phyloP scores from a whole-genome alignment of 331 rosid species.

The Quercus phellos region DNA sequence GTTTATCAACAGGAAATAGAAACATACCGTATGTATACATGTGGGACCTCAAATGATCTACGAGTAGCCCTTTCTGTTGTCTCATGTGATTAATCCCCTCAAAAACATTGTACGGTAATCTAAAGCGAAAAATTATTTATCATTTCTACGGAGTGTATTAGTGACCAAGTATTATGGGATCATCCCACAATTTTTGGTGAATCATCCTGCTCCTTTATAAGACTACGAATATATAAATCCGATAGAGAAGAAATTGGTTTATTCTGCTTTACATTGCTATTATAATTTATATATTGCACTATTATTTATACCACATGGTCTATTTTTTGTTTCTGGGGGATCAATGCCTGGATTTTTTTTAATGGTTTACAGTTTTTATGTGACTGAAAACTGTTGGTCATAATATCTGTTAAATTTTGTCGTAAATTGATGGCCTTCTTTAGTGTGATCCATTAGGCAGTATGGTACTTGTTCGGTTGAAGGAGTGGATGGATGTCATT shows the following conservation, averaged over 20 bases:
- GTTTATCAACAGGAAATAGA: constrained; percentile 58
- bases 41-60: constrained; percentile 86
- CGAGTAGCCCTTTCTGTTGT: constrained; percentile 82
- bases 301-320: background rate
- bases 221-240: background rate
- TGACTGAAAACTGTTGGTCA: background rate
- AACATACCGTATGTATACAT: constrained; percentile 79
- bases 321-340: background rate
- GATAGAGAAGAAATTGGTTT: background rate
- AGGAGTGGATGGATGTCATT: background rate
- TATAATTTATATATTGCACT: background rate
- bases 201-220: background rate
- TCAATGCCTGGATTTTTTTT: background rate
- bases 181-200: no score
- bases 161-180: background rate
- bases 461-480: no score
- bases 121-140: background rate
- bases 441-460: no score
- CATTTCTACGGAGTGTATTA: background rate
- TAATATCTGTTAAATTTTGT: background rate
- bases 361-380: no score
- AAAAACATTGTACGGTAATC: background rate
- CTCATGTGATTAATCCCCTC: constrained; percentile 69
- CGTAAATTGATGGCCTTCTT: background rate
- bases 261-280: background rate